Evolutionary conservation across 352 stramenopile genomes (phyloP).

Genomic region (Globisporangium ultimum): DNA sequence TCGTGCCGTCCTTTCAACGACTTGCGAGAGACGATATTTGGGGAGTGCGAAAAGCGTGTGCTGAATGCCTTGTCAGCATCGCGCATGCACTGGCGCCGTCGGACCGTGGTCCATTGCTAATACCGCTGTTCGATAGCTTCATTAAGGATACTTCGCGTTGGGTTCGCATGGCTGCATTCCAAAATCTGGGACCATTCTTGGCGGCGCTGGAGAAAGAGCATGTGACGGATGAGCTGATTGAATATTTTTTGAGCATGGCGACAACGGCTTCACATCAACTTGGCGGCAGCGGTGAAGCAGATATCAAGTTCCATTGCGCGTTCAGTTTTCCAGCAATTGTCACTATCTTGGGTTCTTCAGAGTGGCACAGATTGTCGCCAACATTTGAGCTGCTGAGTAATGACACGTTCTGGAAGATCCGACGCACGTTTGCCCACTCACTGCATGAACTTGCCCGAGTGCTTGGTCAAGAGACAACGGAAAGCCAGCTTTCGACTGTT

Average conservation of each 20-base stretch:
- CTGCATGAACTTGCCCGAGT: constrained; percentile 88
- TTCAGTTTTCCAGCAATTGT: constrained; percentile 91
- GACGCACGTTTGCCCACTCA: constrained; percentile 90
- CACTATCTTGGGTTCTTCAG: constrained; percentile 57
- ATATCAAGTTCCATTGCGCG: constrained; percentile 91
- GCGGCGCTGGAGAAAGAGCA: constrained; percentile 83
- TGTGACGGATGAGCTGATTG: constrained; percentile 74
- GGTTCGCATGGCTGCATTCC: constrained; percentile 93
- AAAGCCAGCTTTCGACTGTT: constrained; percentile 70
- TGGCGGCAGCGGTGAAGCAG: constrained; percentile 70
- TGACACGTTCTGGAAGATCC: constrained; percentile 88
- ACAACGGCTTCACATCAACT: constrained; percentile 51
- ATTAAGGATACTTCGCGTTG: constrained; percentile 90
- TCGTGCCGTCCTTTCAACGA: constrained; percentile 89
- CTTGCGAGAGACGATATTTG: constrained; percentile 94
- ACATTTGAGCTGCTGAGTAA: constrained; percentile 80
- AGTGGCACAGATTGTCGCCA: constrained; percentile 77
- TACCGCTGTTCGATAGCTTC: constrained; percentile 88
- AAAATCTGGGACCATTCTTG: constrained; percentile 80
- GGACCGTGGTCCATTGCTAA: constrained; percentile 75
- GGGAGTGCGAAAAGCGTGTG: constrained; percentile 91
- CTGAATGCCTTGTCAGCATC: constrained; percentile 88
- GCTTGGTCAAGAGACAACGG: constrained; percentile 74
- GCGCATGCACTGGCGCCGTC: constrained; percentile 73
- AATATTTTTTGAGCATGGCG: constrained; percentile 85